Base-by-base conservation (phyloP, 208 protist genomes). In the Leishmania mexicana region DNA sequence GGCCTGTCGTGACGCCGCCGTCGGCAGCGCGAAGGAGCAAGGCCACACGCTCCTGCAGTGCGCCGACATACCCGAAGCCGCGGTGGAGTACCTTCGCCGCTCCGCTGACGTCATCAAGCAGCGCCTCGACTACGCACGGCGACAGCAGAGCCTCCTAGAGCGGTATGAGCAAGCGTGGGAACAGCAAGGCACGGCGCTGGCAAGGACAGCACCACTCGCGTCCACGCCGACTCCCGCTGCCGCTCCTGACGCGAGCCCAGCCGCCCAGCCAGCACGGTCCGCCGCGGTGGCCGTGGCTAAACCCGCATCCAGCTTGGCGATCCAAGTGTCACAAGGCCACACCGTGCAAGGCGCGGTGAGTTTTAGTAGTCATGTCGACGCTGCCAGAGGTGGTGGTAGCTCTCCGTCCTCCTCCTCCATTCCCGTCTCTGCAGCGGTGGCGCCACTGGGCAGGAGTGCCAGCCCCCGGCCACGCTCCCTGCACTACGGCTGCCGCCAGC, bases 61-160 rank as follows among this genome's bases (percentile, higher is more conserved):
- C 47, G 40, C 60, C 10, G 80, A 83, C 64, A 86, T 90, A 47
- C 68, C 87, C 8, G 53, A 60, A 3, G 83, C 49, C 2, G 83
- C 84, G 11, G 84, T 65, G 35, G 72, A 58, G n/a, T 90, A 83
- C 65, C 84, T 90, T 31, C 64, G 65, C 13, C 87, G 87, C 74
- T 79, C 49, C 60, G 80, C 81, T 2, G 24, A 57, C 0, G 64
- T 40, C 68, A 87, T 90, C 40, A 67, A 49, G 6, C 60, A 58
- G 24, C 83, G 87, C 17, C 81, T 90, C n/a, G 79, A 70, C 65
- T 79, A 87, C 81, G 60, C 83, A 17, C 68, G 60, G 21, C 53
- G 47, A 40, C 75, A 80, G 68, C 75, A 71, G 47, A 54, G 8
- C 8, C 64, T 49, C n/a, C 35, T 89, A 28, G 64, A 67, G 15